Percentiles rank a stretch among this genome's conserved stretches.
These are phyloP conservation scores for Aspergillus transmontanensis DNA, from an alignment of 2,329 filamentous ascomycete genomes.

Conservation along the genomic window DNA sequence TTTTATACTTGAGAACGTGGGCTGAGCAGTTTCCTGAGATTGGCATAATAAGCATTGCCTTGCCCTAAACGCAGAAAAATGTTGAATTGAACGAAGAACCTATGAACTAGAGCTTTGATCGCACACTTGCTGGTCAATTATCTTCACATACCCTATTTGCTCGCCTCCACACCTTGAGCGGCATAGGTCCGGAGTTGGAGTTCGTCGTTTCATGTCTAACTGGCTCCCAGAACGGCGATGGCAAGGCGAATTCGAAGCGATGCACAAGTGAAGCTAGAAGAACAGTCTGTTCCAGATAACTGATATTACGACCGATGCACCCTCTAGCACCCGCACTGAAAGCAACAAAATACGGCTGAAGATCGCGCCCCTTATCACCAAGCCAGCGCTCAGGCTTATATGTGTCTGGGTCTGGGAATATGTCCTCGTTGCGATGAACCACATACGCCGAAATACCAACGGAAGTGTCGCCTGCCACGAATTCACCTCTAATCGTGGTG, in stretches of 20 bases:
- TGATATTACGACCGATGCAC: not conserved
- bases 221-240: not conserved
- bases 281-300: not conserved
- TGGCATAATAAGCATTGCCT: too few relatives aligned
- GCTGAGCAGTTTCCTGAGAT: too few relatives aligned
- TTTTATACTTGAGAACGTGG: too few relatives aligned
- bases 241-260: not conserved
- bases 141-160: not conserved
- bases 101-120: not conserved
- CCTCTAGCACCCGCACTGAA: slow-evolving; percentile 36
- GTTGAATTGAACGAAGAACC: too few relatives aligned
- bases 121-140: not conserved
- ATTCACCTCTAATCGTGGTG: slow-evolving; percentile 30
- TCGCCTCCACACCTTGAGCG: not conserved
- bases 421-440: slow-evolving; percentile 36
- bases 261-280: slow-evolving; percentile 1
- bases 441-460: slow-evolving; percentile 47
- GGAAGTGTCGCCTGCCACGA: slow-evolving; percentile 40
- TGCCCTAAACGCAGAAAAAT: too few relatives aligned
- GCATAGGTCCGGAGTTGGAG: not conserved
- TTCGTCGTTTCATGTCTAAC: not conserved
- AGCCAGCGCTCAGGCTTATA: slow-evolving; percentile 46
- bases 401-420: slow-evolving; percentile 37
- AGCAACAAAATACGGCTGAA: slow-evolving; percentile 41
- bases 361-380: slow-evolving; percentile 35